Base-by-base conservation (phyloP, 805 yeast genomes). In the Ascoidea rubescens region DNA sequence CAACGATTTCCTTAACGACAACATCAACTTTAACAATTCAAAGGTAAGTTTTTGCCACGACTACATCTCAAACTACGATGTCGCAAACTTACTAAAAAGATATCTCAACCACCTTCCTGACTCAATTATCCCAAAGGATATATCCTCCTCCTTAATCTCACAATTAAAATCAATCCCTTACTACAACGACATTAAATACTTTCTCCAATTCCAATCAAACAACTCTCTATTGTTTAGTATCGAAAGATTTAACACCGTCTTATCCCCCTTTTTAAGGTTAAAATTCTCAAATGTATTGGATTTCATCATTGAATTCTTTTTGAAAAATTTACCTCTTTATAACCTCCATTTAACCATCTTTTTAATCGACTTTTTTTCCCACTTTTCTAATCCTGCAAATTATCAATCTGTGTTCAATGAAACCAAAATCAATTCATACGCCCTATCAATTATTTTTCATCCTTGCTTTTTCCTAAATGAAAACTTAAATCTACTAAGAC, bases 91-190 rank as follows among this genome's bases (percentile, higher is more conserved):
- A 31, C 75, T 93, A 54, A 77, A 98, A 64, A 73, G 99, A 53
- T 93, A 79, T 64, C 72, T 93, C 56, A 88, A 89, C 61, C 82
- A 88, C 48, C 74, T 93, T 51, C 95, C 96, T 1, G 98, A 93
- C 60, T 97, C 98, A 0, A 72, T 93, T 50, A 80, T 93, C 28
- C 96, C 98, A 14, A 17, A 56, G 4, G 54, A 56, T 5, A 62
- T 64, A 17, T 58, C 59, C 48, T 51, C 54, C 44, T 48, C 50
- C 5, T 52, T 66, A 44, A 62, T 51, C 50, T 30, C 17, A 3
- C 52, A 58, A 21, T 45, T 54, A 31, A 50, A 52, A 48, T 21
- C 28, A 21, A 21, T 21, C 28, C 28, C 28, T 21, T 21, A 21
- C 28, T 21, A 21, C 28, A 50, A 47, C 2, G 48, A 32, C 4